These are phyloP conservation scores for Rhodamnia argentea DNA, from an alignment of 345 rosid genomes.

Conservation along the genomic window DNA sequence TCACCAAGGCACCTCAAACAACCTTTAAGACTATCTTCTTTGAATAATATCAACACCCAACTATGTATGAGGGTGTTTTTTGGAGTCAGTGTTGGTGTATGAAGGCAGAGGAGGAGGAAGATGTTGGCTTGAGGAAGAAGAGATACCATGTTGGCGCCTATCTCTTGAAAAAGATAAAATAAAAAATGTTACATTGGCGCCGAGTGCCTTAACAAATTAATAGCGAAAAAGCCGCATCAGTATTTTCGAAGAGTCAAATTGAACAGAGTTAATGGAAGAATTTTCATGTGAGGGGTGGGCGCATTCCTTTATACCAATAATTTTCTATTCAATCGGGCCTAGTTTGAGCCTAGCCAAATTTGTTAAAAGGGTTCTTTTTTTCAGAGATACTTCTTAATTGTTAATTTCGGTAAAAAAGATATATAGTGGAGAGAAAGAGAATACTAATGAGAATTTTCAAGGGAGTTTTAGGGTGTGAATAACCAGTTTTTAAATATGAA, in stretches of 20 bases:
- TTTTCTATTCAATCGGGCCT: no score
- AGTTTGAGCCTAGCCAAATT: no score
- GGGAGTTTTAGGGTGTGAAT: no score
- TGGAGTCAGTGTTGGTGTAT: background rate
- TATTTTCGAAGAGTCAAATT: background rate
- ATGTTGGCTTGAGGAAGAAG: background rate
- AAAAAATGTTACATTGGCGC: background rate
- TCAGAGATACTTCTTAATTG: no score
- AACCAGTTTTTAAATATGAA: no score
- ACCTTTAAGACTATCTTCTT: fast-evolving
- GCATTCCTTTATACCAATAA: no score
- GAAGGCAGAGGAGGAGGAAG: background rate
- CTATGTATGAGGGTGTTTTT: background rate
- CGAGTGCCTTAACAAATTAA: background rate
- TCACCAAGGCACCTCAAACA: background rate
- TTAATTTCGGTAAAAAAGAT: no score
- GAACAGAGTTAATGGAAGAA: background rate
- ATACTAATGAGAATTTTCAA: no score
- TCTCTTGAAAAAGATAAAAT: background rate
- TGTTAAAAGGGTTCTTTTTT: no score
- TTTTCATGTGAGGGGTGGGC: no score
- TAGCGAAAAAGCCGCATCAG: fast-evolving
- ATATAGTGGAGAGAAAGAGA: no score
- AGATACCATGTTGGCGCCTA: background rate
- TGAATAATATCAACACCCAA: background rate